Percentiles rank a stretch among this genome's conserved stretches.
phyloP scores from a whole-genome alignment of 805 yeast genomes.

The Nakazawaea populi region DNA sequence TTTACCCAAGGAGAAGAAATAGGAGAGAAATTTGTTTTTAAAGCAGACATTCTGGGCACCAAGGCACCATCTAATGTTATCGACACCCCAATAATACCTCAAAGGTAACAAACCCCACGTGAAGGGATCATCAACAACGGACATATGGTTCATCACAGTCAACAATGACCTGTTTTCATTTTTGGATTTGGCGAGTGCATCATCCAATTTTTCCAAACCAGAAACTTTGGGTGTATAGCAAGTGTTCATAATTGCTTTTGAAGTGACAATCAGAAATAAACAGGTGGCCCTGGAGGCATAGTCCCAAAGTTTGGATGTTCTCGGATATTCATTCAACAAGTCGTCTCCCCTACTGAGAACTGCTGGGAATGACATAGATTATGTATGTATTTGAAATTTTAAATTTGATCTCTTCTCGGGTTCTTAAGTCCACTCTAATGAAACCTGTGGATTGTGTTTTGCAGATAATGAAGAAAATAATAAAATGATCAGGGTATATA shows the following conservation, averaged over 20 bases:
- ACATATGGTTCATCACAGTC: constrained; percentile 92
- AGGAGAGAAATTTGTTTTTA: constrained; percentile 39
- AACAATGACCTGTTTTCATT: constrained; percentile 67
- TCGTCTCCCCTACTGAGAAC: constrained; percentile 72
- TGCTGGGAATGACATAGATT: constrained; percentile 59
- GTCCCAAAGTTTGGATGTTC: constrained; percentile 58
- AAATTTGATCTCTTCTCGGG: background rate
- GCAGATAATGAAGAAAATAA: background rate
- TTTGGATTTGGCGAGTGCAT: constrained; percentile 57
- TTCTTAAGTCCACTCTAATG: background rate
- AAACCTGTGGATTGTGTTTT: too few relatives aligned
- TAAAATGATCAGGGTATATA: too few relatives aligned
- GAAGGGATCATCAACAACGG: constrained; percentile 87
- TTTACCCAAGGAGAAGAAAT: constrained; percentile 82
- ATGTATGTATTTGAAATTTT: background rate
- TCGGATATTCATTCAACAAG: constrained; percentile 57
- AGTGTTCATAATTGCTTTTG: constrained; percentile 55
- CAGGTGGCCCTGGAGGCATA: constrained; percentile 64
- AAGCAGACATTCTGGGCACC: constrained; percentile 94
- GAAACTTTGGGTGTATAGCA: constrained; percentile 60
- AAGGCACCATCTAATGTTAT: constrained; percentile 83
- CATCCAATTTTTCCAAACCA: constrained; percentile 58
- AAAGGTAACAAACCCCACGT: constrained; percentile 83
- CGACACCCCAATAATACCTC: constrained; percentile 54
- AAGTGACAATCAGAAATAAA: constrained; percentile 52